These are phyloP conservation scores for Saxophila tyrrhenica DNA, from an alignment of 495 filamentous ascomycete species.

Conservation along the genomic window DNA sequence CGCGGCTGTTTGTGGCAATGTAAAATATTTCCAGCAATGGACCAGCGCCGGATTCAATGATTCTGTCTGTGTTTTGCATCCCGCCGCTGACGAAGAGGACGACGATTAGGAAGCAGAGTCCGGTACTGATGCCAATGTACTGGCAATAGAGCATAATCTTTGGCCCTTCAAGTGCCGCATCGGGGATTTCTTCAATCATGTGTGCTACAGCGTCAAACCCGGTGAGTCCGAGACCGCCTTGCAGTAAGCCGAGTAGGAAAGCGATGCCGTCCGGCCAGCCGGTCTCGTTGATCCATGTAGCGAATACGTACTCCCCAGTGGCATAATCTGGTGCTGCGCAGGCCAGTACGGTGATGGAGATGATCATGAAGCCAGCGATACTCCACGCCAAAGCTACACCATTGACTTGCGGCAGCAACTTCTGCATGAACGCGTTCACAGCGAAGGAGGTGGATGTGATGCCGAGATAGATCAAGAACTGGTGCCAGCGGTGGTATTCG, in stretches of 20 bases:
- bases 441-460: conserved; percentile 49
- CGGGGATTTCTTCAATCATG: conserved; percentile 53
- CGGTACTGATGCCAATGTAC: conserved; percentile 52
- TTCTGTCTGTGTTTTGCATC: conserved; percentile 34
- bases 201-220: neutral
- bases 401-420: conserved; percentile 49
- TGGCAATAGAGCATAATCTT: conserved; percentile 63
- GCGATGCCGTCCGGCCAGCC: conserved; percentile 43
- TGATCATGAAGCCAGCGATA: conserved; percentile 50
- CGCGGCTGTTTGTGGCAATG: conserved; percentile 52
- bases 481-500: conserved; percentile 50
- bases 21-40: conserved; percentile 59
- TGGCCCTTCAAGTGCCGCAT: conserved; percentile 51
- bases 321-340: conserved; percentile 51
- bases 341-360: conserved; percentile 52
- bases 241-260: conserved; percentile 41
- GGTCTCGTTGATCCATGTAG: conserved; percentile 34
- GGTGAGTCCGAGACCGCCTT: conserved; percentile 33
- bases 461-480: conserved; percentile 58
- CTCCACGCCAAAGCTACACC: conserved; percentile 54
- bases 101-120: conserved; percentile 52
- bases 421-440: conserved; percentile 55
- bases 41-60: conserved; percentile 49
- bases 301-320: conserved; percentile 43
- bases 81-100: conserved; percentile 50